Conservation (phyloP, 176 grass and related monocot species). For the Canna indica region DNA sequence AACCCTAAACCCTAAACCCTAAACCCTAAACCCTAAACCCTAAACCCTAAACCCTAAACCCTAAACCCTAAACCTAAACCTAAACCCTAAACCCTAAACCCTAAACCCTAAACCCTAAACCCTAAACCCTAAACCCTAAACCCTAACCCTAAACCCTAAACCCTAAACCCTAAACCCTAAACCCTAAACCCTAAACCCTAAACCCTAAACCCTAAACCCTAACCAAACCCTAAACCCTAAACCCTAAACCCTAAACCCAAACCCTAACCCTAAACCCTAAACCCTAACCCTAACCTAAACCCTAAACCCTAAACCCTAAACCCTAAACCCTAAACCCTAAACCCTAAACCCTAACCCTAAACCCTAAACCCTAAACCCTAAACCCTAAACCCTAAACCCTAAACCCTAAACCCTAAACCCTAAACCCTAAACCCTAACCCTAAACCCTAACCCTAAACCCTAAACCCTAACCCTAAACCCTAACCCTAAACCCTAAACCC, state of each 20-base stretch:
- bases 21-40: slow-evolving; percentile 4
- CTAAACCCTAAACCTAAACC: not conserved
- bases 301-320: not conserved
- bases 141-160: slow-evolving; percentile 4
- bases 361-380: not conserved
- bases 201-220: slow-evolving; percentile 4
- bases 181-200: slow-evolving; percentile 4
- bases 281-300: not conserved
- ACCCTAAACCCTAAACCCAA: not conserved
- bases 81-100: not conserved
- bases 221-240: slow-evolving; percentile 1
- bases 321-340: not conserved
- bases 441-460: too few species aligned
- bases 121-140: slow-evolving; percentile 3
- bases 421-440: too few species aligned
- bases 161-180: slow-evolving; percentile 4
- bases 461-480: too few species aligned
- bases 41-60: slow-evolving; percentile 1
- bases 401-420: too few species aligned
- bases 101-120: slow-evolving; percentile 4
- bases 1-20: slow-evolving; percentile 2
- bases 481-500: too few species aligned
- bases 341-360: not conserved
- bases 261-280: not conserved
- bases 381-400: not conserved